Percentiles rank a stretch among this genome's conserved stretches.
Conservation (phyloP, 176 grass and related monocot genomes). For the Musa acuminata region DNA sequence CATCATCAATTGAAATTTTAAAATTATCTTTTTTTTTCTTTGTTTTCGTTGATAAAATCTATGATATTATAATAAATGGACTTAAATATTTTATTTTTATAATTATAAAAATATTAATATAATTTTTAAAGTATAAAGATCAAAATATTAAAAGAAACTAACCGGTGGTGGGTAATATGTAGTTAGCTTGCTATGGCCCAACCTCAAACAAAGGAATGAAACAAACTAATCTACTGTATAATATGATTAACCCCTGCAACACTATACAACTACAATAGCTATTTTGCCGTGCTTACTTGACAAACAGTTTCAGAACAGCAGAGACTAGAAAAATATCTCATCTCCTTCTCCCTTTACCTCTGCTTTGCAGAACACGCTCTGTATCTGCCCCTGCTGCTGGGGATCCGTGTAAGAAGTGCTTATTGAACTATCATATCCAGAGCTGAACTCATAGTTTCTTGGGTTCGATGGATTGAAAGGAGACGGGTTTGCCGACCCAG, state of each 20-base stretch:
- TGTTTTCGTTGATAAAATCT: fast-evolving
- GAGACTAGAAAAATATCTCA: neutral
- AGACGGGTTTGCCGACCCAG: neutral
- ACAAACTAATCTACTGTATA: too few species aligned
- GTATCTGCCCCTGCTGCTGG: neutral
- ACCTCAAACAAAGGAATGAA: too few species aligned
- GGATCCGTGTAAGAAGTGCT: conserved; percentile 13
- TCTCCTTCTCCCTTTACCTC: conserved; percentile 3
- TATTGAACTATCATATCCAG: neutral
- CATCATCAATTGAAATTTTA: too few species aligned
- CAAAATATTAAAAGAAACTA: too few species aligned
- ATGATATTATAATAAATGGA: too few species aligned
- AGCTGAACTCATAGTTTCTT: neutral
- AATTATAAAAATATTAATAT: too few species aligned
- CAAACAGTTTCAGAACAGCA: neutral
- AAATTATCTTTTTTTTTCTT: too few species aligned
- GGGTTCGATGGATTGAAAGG: neutral
- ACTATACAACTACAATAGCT: neutral
- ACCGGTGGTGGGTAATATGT: too few species aligned
- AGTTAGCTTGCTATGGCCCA: too few species aligned
- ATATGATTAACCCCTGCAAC: neutral
- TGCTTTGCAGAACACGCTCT: neutral
- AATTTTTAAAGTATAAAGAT: too few species aligned
- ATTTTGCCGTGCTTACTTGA: neutral
- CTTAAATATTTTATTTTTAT: too few species aligned